These are phyloP conservation scores for Phylloporus arenicola DNA, from an alignment of 768 basidiomycete genomes.

Conservation along the genomic window DNA sequence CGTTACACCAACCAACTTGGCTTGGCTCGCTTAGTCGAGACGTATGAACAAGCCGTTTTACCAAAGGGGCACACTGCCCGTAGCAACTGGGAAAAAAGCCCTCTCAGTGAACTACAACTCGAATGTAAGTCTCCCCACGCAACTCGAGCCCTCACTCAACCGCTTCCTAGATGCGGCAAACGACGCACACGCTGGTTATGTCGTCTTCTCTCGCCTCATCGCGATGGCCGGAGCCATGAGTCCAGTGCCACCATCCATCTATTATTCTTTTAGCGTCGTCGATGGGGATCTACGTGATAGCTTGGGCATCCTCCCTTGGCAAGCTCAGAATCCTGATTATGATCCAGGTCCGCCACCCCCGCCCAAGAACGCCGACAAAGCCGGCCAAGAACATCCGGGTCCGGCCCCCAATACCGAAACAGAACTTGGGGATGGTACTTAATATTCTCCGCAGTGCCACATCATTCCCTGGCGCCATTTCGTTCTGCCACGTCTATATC, in stretches of 20 bases:
- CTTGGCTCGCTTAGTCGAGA: slow-evolving; percentile 58
- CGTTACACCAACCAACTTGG: slow-evolving; percentile 56
- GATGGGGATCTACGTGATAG: slow-evolving; percentile 43
- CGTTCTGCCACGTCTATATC: not conserved
- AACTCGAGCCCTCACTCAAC: not conserved
- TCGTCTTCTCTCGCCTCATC: slow-evolving; percentile 44
- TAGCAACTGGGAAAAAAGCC: slow-evolving; percentile 62
- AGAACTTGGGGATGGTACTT: not conserved
- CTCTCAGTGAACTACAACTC: slow-evolving; percentile 42
- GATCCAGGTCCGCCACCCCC: slow-evolving; percentile 67
- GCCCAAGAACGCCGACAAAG: slow-evolving; percentile 17
- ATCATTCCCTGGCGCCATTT: not conserved
- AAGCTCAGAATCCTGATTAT: slow-evolving; percentile 57
- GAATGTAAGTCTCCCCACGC: slow-evolving; percentile 46
- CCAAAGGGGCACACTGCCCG: slow-evolving; percentile 55
- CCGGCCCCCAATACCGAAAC: not conserved
- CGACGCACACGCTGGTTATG: slow-evolving; percentile 63
- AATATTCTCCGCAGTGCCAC: not conserved
- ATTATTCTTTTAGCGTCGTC: slow-evolving; percentile 55
- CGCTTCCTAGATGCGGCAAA: slow-evolving; percentile 56
- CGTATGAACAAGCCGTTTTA: slow-evolving; percentile 49
- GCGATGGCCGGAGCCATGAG: slow-evolving; percentile 38
- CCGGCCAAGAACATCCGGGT: not conserved
- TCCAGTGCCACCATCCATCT: slow-evolving; percentile 31
- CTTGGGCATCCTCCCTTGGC: slow-evolving; percentile 39